Evolutionary conservation across 352 stramenopile species (phyloP), one percentile per base, ranked within the genome.

Genomic region (Phytophthora niederhauseri): DNA sequence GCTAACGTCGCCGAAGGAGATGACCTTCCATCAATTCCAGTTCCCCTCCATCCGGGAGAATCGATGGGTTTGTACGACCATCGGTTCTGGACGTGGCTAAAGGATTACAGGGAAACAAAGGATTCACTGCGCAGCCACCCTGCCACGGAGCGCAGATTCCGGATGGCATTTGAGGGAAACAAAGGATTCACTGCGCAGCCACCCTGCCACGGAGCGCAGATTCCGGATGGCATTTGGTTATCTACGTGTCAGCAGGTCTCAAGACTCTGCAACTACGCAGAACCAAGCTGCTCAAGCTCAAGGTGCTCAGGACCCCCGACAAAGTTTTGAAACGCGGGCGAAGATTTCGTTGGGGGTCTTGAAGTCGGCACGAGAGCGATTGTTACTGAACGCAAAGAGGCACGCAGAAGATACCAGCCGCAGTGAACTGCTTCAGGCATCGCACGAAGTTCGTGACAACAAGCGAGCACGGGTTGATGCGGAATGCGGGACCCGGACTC

Each of bases 1-100:
- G 12, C 38, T n/a, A 48, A 24, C 45, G 3, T 14, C 28, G 53
- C 12, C 15, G 60, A 57, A 14, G 36, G 30, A 38, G 54, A 41
- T 15, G 17, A 30, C 26, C 4, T 74, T 7, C 19, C 56, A 20
- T 46, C 26, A 14, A 77, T 77, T 36, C 70, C 70, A 43, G 56
- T 75, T 11, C 70, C 70, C 31, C 54, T 77, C 19, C 41, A 51
- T 56, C 57, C 56, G 53, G 61, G 66, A 8, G 66, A 77, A 28
- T 72, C 65, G 9, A 75, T 74, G 57, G 66, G 70, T 3, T 49
- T 74, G 45, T 77, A 68, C 46, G 66, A 72, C 17, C 66, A 74
- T 55, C 55, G 57, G 2, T 77, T 77, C 49, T 77, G 66, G 70
- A 61, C 31, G 11, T 77, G 70, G 70, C 52, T 72, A 24, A 60